phyloP scores from a whole-genome alignment of 106 monocot genomes.

The Dendrobium nobile region DNA sequence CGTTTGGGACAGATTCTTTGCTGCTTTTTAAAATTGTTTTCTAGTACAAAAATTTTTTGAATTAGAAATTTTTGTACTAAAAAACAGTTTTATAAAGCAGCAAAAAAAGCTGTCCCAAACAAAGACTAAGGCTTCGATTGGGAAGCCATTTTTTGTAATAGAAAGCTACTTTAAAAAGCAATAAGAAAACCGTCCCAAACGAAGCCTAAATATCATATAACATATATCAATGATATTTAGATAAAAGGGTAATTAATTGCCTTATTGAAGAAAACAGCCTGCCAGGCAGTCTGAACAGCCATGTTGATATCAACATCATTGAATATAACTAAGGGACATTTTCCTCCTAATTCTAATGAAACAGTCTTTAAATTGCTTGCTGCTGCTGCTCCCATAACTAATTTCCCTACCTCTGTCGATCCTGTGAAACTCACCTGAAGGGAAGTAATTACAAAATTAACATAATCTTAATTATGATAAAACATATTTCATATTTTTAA shows the following conservation, averaged over 20 bases:
- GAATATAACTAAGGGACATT: conserved; percentile 46
- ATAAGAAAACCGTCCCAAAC: too few species aligned
- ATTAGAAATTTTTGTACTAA: too few species aligned
- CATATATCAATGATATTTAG: too few species aligned
- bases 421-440: conserved; percentile 45
- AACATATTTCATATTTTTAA: background rate
- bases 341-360: conserved; percentile 48
- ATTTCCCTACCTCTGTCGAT: conserved; percentile 41
- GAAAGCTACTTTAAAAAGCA: too few species aligned
- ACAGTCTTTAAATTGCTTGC: conserved; percentile 52
- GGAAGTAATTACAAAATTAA: background rate
- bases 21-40: too few species aligned
- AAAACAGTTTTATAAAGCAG: too few species aligned
- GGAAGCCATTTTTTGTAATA: too few species aligned
- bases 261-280: conserved; percentile 41
- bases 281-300: conserved; percentile 25
- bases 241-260: conserved; percentile 3
- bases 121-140: too few species aligned
- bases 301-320: conserved; percentile 42
- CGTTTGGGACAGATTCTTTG: too few species aligned
- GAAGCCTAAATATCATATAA: too few species aligned
- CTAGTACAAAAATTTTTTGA: too few species aligned
- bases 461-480: background rate
- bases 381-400: conserved; percentile 47
- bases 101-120: too few species aligned